Evolutionary conservation across 2,329 filamentous ascomycete species (phyloP).

Genomic region (Ophiostoma sp.): DNA sequence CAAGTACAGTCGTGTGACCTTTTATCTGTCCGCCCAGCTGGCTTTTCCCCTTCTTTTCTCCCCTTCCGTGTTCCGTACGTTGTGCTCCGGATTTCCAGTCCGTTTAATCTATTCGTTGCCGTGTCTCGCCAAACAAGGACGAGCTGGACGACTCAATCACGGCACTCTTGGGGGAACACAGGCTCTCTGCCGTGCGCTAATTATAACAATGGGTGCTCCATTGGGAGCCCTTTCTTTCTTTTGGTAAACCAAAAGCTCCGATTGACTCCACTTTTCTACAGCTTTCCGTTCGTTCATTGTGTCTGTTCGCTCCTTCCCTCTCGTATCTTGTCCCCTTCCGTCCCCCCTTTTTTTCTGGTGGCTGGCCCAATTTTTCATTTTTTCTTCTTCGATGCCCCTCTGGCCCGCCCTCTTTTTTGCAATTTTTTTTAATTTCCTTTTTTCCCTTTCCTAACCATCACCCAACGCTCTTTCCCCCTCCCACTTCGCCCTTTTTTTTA

Average conservation of each 20-base stretch:
- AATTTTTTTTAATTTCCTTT: conserved; percentile 14
- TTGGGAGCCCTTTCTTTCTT: background rate
- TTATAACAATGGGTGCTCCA: conserved; percentile 11
- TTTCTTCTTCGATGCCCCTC: background rate
- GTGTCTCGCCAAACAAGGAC: conserved; percentile 5
- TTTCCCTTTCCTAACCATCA: background rate
- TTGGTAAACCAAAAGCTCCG: background rate
- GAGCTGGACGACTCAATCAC: background rate
- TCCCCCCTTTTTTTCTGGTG: background rate
- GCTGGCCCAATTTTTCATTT: conserved; percentile 5
- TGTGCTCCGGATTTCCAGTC: background rate
- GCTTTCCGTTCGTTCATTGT: background rate
- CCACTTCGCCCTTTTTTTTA: background rate
- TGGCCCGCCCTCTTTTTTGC: conserved; percentile 5
- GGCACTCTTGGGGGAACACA: background rate
- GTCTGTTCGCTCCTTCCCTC: conserved; percentile 13
- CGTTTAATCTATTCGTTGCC: conserved; percentile 4
- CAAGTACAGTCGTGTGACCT: conserved; percentile 12
- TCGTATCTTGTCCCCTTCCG: background rate
- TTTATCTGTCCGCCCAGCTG: background rate
- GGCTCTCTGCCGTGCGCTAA: conserved; percentile 15
- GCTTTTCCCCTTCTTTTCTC: background rate
- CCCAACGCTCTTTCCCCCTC: conserved; percentile 11
- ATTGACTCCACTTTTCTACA: background rate
- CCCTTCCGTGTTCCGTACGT: background rate